Conservation (phyloP, 306 rosid genomes). For the cucumber (Cucumis sativus) region Cucumber_9930_V3 NC_026658.2:712001-712500, state of each 20-base stretch:
- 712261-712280: neutral
- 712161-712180: neutral
- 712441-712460: constrained; percentile 22
- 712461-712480: constrained; percentile 21
- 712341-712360: neutral
- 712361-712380: constrained; percentile 60
- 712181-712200: neutral
- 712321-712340: neutral
- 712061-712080: too few species aligned
- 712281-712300: neutral
- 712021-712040: neutral
- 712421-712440: constrained; percentile 56
- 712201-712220: neutral
- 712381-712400: constrained; percentile 88
- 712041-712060: neutral
- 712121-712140: neutral
- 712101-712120: neutral
- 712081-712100: too few species aligned
- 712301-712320: neutral
- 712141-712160: neutral
- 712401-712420: constrained; percentile 76
- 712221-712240: neutral
- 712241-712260: neutral
- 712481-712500: constrained; percentile 25
- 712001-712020: neutral